Evolutionary conservation across 139 green algal species (phyloP).

Genomic region (Zygnema circumcarinatum): DNA sequence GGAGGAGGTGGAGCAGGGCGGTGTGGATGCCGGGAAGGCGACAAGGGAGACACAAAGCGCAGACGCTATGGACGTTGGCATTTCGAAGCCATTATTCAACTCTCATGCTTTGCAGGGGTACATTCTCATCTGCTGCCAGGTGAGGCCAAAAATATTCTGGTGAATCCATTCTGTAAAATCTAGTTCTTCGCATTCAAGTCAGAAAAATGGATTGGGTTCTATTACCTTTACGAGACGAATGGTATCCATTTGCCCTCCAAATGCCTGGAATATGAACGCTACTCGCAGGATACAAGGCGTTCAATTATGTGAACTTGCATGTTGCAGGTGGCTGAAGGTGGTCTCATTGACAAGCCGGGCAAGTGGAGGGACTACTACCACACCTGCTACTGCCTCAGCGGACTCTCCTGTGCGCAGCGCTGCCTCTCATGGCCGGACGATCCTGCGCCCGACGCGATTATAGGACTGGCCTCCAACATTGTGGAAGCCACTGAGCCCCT

Average conservation of each 20-base stretch:
- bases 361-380: slow-evolving; percentile 92
- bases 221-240: too few relatives aligned
- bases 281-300: too few relatives aligned
- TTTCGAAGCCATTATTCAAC: not conserved
- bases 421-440: too few relatives aligned
- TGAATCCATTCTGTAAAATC: too few relatives aligned
- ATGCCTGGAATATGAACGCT: too few relatives aligned
- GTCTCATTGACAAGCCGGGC: slow-evolving; percentile 93
- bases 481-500: slow-evolving; percentile 33
- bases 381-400: slow-evolving; percentile 97
- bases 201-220: too few relatives aligned
- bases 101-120: not conserved
- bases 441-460: not conserved
- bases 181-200: too few relatives aligned
- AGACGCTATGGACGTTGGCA: not conserved
- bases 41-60: not conserved
- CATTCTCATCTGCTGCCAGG: slow-evolving; percentile 18
- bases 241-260: too few relatives aligned
- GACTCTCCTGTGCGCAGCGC: slow-evolving; percentile 81
- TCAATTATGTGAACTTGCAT: too few relatives aligned
- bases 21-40: not conserved
- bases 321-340: slow-evolving; percentile 75
- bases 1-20: slow-evolving; percentile 22
- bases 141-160: not conserved
- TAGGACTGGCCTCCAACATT: slow-evolving; percentile 38